Conservation (phyloP, 2,329 filamentous ascomycete species). For the Claviceps purpurea region DNA sequence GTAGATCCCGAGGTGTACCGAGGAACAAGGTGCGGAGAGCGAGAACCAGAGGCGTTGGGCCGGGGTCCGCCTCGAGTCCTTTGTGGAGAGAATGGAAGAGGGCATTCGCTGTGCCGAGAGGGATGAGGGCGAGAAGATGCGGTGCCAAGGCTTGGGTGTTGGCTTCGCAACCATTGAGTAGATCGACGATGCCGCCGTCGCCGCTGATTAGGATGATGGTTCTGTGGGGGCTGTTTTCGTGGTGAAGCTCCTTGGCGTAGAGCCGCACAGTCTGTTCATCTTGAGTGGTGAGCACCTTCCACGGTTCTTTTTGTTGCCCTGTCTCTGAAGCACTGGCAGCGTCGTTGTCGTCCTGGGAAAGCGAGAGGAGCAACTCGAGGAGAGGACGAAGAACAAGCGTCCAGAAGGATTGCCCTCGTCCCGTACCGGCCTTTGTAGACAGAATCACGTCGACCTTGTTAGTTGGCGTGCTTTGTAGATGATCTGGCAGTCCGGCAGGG, state of each 20-base stretch:
- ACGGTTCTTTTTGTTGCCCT: neutral
- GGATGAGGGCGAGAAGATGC: conserved; percentile 40
- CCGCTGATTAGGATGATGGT: conserved; percentile 71
- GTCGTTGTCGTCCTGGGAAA: conserved; percentile 15
- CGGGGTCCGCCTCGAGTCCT: conserved; percentile 31
- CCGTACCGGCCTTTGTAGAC: conserved; percentile 52
- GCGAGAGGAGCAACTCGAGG: conserved; percentile 31
- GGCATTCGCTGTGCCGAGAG: conserved; percentile 53
- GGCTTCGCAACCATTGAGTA: conserved; percentile 48
- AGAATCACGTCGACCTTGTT: conserved; percentile 47
- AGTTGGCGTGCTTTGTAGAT: conserved; percentile 16
- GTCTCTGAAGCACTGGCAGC: neutral
- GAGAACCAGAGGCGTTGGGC: conserved; percentile 30
- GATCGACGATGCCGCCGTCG: conserved; percentile 74
- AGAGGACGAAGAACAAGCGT: conserved; percentile 41
- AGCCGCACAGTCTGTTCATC: conserved; percentile 50
- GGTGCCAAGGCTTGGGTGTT: neutral
- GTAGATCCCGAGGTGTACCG: conserved; percentile 42
- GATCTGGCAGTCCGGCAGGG: conserved; percentile 20
- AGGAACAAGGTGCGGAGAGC: conserved; percentile 44
- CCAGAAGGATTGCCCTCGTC: conserved; percentile 43
- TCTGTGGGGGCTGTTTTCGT: conserved; percentile 6
- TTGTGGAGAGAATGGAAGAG: conserved; percentile 50
- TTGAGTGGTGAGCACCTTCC: conserved; percentile 44
- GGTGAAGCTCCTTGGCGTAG: conserved; percentile 34